phyloP scores from a whole-genome alignment of 2,329 filamentous ascomycete genomes.

The Claviceps sp. region DNA sequence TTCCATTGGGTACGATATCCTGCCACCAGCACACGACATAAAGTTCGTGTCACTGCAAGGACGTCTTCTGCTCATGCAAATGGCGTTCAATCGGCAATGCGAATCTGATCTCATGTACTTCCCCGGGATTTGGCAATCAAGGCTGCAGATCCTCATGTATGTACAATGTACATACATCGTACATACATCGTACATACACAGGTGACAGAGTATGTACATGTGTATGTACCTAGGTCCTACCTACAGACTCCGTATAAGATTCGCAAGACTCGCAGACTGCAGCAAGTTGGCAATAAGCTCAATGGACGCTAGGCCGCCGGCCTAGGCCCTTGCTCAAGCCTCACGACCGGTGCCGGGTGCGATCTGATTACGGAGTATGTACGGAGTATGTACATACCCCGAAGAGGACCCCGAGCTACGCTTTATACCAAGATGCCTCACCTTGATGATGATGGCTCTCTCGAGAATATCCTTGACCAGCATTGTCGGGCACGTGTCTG shows the following conservation, averaged over 20 bases:
- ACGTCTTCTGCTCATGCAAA: background rate
- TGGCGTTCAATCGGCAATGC: constrained; percentile 3
- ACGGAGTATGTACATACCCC: too few relatives aligned
- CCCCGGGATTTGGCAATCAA: constrained; percentile 5
- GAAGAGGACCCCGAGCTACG: too few relatives aligned
- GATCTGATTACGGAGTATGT: constrained; percentile 7
- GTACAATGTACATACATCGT: background rate
- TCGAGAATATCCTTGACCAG: background rate
- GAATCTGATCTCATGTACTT: background rate
- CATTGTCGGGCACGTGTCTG: too few relatives aligned
- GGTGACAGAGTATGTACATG: too few relatives aligned
- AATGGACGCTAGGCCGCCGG: background rate
- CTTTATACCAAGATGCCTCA: background rate
- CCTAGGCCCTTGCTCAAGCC: constrained; percentile 1
- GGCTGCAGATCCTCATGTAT: constrained; percentile 7
- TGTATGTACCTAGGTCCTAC: background rate
- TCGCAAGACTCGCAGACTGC: too few relatives aligned
- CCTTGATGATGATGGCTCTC: background rate
- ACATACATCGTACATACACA: too few relatives aligned
- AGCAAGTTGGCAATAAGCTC: constrained; percentile 5
- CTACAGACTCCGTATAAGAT: background rate
- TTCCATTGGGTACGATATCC: background rate
- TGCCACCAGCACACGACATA: background rate
- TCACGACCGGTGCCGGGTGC: constrained; percentile 2
- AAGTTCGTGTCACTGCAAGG: background rate